Conservation (phyloP, 2,329 filamentous ascomycete genomes). For the Trichoderma cornu-damae region DNA sequence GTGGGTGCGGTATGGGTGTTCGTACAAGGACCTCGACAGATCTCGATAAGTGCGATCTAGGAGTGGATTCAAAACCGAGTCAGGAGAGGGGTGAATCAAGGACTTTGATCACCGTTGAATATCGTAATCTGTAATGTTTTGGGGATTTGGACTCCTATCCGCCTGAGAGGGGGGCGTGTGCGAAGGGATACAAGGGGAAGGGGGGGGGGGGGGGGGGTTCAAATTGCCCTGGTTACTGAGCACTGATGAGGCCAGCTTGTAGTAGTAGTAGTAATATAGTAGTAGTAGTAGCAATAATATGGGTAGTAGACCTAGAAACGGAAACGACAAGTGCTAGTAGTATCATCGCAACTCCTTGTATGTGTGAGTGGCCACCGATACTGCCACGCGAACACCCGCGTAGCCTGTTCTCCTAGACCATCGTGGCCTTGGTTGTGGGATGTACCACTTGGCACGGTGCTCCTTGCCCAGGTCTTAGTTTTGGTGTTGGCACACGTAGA, state of each 20-base stretch:
- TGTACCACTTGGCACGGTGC: conserved; percentile 1
- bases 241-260: conserved; percentile 9
- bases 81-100: conserved; percentile 20
- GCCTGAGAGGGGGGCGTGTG: background rate
- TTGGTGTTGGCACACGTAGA: background rate
- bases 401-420: conserved; percentile 7
- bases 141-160: conserved; percentile 22
- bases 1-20: conserved; percentile 25
- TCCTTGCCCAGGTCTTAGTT: background rate
- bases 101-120: conserved; percentile 17
- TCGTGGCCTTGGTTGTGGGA: conserved; percentile 9
- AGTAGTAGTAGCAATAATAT: background rate
- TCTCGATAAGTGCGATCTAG: conserved; percentile 26
- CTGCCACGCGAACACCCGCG: background rate
- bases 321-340: background rate
- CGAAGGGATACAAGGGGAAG: conserved; percentile 14
- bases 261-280: no score
- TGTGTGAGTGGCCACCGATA: conserved; percentile 1
- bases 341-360: background rate
- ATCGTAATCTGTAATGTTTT: conserved; percentile 27
- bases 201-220: conserved; percentile 18
- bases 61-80: conserved; percentile 4
- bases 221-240: conserved; percentile 17
- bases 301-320: background rate
- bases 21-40: conserved; percentile 25